phyloP scores from a whole-genome alignment of 2,329 filamentous ascomycete genomes.

The Camillea tinctor region DNA sequence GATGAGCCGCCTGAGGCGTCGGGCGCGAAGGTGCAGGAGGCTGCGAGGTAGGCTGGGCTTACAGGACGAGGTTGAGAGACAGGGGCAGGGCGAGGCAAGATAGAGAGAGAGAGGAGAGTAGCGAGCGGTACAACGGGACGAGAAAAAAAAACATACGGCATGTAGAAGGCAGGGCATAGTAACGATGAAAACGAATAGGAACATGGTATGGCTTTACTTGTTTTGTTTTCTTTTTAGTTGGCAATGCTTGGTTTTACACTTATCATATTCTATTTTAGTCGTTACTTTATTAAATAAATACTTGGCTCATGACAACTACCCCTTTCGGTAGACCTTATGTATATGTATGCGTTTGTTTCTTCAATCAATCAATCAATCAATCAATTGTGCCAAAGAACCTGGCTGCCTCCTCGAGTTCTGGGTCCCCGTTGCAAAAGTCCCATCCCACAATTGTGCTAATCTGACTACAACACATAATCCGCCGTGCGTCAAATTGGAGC shows the following conservation, averaged over 20 bases:
- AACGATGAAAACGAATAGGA: no score
- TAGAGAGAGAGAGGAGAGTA: neutral
- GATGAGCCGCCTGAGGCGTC: constrained; percentile 79
- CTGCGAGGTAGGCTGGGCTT: constrained; percentile 49
- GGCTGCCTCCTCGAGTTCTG: constrained; percentile 73
- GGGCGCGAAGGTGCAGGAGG: constrained; percentile 75
- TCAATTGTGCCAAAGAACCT: constrained; percentile 72
- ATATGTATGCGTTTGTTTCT: no score
- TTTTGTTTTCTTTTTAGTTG: constrained; percentile 1
- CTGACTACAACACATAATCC: constrained; percentile 93
- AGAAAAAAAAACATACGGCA: no score
- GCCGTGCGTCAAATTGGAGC: constrained; percentile 88
- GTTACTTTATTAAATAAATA: neutral
- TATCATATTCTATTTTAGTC: constrained; percentile 8
- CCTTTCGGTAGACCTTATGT: neutral
- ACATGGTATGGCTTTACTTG: neutral
- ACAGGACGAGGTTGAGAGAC: neutral
- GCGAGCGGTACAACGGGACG: no score
- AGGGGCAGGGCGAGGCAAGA: neutral
- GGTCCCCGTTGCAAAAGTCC: constrained; percentile 91
- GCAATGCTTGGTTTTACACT: constrained; percentile 4
- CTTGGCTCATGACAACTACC: neutral
- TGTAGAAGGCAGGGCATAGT: no score
- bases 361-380: no score
- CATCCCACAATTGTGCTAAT: constrained; percentile 90